A percentile compares a stretch with the other conserved stretches of the same genome.
These are phyloP conservation scores for Aspergillus haitiensis DNA, from an alignment of 495 filamentous ascomycete genomes.

Conservation along the genomic window DNA sequence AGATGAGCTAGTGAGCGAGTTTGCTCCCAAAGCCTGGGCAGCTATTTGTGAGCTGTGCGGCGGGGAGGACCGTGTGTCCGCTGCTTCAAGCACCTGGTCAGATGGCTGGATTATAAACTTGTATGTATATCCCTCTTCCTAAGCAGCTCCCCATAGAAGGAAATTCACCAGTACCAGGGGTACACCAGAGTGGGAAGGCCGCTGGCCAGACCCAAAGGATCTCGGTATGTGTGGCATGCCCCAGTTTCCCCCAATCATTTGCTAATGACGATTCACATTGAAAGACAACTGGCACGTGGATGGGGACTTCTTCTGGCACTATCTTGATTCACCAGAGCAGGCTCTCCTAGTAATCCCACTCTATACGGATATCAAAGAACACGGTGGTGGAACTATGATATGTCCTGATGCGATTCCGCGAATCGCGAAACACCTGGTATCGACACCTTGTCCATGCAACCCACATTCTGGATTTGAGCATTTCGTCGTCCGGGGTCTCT, in stretches of 20 bases:
- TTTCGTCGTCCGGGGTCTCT: no score
- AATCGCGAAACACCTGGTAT: constrained; percentile 56
- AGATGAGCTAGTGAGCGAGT: constrained; percentile 51
- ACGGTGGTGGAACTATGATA: constrained; percentile 69
- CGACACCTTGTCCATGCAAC: no score
- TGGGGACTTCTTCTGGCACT: constrained; percentile 76
- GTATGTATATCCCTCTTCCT: no score
- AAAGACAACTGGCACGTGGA: constrained; percentile 66
- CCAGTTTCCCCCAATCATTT: no score
- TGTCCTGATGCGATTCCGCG: constrained; percentile 57
- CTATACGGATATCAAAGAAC: constrained; percentile 62
- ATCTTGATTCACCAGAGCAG: constrained; percentile 72
- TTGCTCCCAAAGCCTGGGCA: constrained; percentile 68
- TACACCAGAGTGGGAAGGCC: constrained; percentile 53
- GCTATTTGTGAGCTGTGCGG: constrained; percentile 71
- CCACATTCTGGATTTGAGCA: no score
- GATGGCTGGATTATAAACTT: constrained; percentile 76
- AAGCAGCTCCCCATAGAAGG: no score
- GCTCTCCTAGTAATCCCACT: constrained; percentile 68
- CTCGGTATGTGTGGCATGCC: constrained; percentile 28
- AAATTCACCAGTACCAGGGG: constrained; percentile 31
- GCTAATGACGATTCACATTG: background rate
- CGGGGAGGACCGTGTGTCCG: constrained; percentile 58
- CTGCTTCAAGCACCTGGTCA: constrained; percentile 56
- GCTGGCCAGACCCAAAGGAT: constrained; percentile 47